Evolutionary conservation across 805 yeast genomes (phyloP).

Genomic region (Debaryomyces hansenii): DNA sequence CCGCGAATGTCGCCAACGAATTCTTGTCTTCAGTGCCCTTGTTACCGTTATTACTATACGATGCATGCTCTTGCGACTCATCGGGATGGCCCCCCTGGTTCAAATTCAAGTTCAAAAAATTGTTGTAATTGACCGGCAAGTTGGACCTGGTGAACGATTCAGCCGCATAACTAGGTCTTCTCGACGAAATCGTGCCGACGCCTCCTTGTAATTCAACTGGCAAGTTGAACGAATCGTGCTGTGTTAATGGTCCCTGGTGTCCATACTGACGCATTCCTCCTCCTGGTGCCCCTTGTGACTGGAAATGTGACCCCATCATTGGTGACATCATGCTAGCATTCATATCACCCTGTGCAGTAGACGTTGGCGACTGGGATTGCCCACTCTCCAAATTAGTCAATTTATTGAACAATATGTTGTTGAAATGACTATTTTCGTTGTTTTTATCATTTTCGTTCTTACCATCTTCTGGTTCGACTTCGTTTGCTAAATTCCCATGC

Average conservation of each 20-base stretch:
- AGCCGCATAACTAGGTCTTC: constrained; percentile 77
- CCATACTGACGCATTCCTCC: not conserved
- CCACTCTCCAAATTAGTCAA: constrained; percentile 16
- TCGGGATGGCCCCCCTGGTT: not conserved
- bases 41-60: not conserved
- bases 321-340: not conserved
- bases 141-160: constrained; percentile 51
- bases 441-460: constrained; percentile 6
- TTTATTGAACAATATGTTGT: constrained; percentile 23
- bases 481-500: not conserved
- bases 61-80: not conserved
- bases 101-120: constrained; percentile 1
- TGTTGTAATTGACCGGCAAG: constrained; percentile 1
- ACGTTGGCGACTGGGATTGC: not conserved
- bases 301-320: not conserved
- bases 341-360: not conserved
- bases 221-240: constrained; percentile 40
- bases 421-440: constrained; percentile 12
- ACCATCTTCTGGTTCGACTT: constrained; percentile 6
- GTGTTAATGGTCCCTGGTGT: constrained; percentile 1
- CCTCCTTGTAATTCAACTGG: constrained; percentile 69
- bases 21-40: constrained; percentile 9
- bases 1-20: constrained; percentile 27
- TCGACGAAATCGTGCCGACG: constrained; percentile 56
- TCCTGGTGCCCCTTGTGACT: not conserved